Conservation (phyloP, 805 yeast genomes). For the Zygoascus flipseniorum region DNA sequence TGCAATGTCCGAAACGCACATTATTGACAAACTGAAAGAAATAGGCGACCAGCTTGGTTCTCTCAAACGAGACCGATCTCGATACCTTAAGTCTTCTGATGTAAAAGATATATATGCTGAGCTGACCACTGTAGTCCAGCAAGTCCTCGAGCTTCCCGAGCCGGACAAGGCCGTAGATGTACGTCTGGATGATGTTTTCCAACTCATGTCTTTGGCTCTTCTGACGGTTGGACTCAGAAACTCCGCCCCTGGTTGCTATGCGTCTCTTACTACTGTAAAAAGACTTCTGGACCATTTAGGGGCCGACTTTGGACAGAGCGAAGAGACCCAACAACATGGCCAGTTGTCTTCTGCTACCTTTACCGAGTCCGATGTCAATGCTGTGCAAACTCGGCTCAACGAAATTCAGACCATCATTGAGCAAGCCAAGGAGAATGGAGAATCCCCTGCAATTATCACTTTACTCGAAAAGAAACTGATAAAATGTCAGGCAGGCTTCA, state of each 20-base stretch:
- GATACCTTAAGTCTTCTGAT: conserved; percentile 27
- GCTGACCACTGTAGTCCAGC: conserved; percentile 23
- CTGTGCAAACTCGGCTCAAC: conserved; percentile 62
- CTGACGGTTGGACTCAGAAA: conserved; percentile 87
- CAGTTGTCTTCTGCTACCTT: conserved; percentile 49
- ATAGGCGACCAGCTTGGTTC: conserved; percentile 22
- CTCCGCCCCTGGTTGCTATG: conserved; percentile 90
- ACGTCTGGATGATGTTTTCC: conserved; percentile 82
- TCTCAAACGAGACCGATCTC: conserved; percentile 28
- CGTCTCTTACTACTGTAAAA: conserved; percentile 78
- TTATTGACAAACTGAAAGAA: conserved; percentile 22
- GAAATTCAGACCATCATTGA: conserved; percentile 62
- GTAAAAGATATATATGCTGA: conserved; percentile 23
- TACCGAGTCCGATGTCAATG: conserved; percentile 74
- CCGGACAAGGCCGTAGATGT: conserved; percentile 44
- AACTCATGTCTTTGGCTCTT: conserved; percentile 74
- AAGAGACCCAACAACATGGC: neutral
- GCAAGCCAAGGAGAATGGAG: conserved; percentile 26
- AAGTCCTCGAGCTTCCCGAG: conserved; percentile 25
- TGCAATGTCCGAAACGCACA: conserved; percentile 5
- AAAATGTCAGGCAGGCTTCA: conserved; percentile 51
- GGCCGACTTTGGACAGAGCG: neutral
- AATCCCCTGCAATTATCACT: conserved; percentile 49
- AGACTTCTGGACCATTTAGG: conserved; percentile 73
- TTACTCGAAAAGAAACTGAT: conserved; percentile 58